Evolutionary conservation across 2,329 filamentous ascomycete species (phyloP).

Genomic region (Rhynchosporium agropyri): DNA sequence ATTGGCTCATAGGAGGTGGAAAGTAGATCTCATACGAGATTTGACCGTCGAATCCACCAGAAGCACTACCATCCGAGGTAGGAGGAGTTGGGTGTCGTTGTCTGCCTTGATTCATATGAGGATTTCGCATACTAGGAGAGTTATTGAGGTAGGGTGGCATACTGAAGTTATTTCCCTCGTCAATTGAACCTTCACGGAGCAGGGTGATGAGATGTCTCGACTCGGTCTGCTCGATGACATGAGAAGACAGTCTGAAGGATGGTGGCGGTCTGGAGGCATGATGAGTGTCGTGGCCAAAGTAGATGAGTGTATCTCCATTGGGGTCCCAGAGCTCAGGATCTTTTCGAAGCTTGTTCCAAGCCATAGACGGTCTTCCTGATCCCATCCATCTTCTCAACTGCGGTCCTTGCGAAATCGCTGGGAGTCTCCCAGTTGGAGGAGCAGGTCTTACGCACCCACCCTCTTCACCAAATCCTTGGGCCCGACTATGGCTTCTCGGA

Average conservation of each 20-base stretch:
- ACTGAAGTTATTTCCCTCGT: constrained; percentile 48
- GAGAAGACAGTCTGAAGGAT: constrained; percentile 60
- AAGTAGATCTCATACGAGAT: constrained; percentile 67
- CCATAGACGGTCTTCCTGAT: constrained; percentile 50
- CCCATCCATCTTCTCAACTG: constrained; percentile 58
- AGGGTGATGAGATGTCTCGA: constrained; percentile 56
- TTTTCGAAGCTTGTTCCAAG: constrained; percentile 61
- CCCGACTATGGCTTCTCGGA: constrained; percentile 16
- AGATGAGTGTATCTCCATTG: constrained; percentile 62
- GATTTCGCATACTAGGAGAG: constrained; percentile 23
- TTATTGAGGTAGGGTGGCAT: constrained; percentile 50
- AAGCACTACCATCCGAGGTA: constrained; percentile 35
- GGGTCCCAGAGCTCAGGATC: constrained; percentile 64
- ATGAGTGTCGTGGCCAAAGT: constrained; percentile 50
- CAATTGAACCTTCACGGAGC: constrained; percentile 55
- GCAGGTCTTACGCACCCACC: constrained; percentile 21
- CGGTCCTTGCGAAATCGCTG: constrained; percentile 47
- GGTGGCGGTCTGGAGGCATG: constrained; percentile 47
- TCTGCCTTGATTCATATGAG: constrained; percentile 32
- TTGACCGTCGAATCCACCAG: constrained; percentile 49
- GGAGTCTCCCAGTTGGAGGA: constrained; percentile 50
- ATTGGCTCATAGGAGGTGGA: constrained; percentile 55
- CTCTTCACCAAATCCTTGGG: constrained; percentile 12
- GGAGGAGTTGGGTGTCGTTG: constrained; percentile 42
- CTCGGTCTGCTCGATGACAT: constrained; percentile 60